Percentiles rank a stretch among this genome's conserved stretches.
Evolutionary conservation across 768 basidiomycete genomes (phyloP).

Genomic region (Lactifluus hygrophoroides): DNA sequence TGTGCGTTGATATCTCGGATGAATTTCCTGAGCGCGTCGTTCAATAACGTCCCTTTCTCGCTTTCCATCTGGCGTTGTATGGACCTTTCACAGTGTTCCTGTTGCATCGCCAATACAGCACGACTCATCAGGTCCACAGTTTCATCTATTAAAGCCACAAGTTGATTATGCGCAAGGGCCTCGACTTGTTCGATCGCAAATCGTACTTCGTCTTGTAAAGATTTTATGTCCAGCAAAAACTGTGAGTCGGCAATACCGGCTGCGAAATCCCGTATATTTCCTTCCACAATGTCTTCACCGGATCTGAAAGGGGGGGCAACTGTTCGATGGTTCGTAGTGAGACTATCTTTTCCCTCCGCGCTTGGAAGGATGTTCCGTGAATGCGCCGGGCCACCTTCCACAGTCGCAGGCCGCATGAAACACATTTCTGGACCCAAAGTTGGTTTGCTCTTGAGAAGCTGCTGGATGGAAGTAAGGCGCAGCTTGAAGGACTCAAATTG

Average conservation of each 20-base stretch:
- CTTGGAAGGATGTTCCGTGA: background rate
- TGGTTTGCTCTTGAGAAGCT: background rate
- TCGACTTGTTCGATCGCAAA: background rate
- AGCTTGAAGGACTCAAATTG: background rate
- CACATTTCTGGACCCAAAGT: background rate
- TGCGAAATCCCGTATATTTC: background rate
- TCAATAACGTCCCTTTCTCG: background rate
- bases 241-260: background rate
- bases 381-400: background rate
- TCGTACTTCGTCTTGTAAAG: background rate
- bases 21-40: background rate
- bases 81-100: background rate
- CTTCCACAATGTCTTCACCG: background rate
- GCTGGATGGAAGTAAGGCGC: background rate
- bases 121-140: background rate
- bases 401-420: background rate
- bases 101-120: slow-evolving; percentile 1
- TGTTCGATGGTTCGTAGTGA: no score
- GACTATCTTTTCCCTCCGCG: background rate
- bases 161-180: background rate
- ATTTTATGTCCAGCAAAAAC: slow-evolving; percentile 1
- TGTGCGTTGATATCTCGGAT: slow-evolving; percentile 1
- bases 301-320: background rate
- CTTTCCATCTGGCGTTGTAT: background rate
- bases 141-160: background rate